A percentile compares a stretch with the other conserved stretches of the same genome.
Evolutionary conservation across 2,329 filamentous ascomycete species (phyloP).

Genomic region (Amauroascus niger): DNA sequence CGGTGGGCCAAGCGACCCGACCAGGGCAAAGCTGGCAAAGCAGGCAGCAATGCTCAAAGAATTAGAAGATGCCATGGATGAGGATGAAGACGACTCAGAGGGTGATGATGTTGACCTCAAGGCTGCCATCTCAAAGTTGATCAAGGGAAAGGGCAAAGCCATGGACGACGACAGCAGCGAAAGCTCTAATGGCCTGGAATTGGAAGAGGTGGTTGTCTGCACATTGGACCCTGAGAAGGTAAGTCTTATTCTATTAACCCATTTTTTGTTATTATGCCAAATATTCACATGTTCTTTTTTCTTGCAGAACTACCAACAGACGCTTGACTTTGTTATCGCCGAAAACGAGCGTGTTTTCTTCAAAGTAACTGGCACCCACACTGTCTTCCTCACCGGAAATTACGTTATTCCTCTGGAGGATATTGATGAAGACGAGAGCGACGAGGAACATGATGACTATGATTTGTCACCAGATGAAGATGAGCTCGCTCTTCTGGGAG

Average conservation of each 20-base stretch:
- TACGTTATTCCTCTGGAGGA: slow-evolving; percentile 60
- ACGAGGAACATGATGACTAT: slow-evolving; percentile 59
- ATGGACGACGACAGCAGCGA: slow-evolving; percentile 56
- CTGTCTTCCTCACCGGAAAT: slow-evolving; percentile 89
- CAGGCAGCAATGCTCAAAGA: slow-evolving; percentile 67
- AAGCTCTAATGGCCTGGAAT: slow-evolving; percentile 49
- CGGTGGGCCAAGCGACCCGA: slow-evolving; percentile 81
- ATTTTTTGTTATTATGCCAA: not conserved
- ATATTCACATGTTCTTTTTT: not conserved
- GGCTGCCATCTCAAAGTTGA: slow-evolving; percentile 45
- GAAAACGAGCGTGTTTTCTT: slow-evolving; percentile 90
- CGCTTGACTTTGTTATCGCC: slow-evolving; percentile 82
- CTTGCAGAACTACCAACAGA: slow-evolving; percentile 78
- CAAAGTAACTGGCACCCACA: slow-evolving; percentile 79
- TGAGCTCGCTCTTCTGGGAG: slow-evolving; percentile 51
- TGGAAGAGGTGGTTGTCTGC: slow-evolving; percentile 90
- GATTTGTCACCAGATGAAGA: slow-evolving; percentile 52
- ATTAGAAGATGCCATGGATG: slow-evolving; percentile 57
- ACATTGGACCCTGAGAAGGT: slow-evolving; percentile 90
- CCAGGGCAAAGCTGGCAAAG: slow-evolving; percentile 79
- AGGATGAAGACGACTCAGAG: slow-evolving; percentile 52
- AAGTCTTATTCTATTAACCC: slow-evolving; percentile 30
- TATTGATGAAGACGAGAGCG: slow-evolving; percentile 38
- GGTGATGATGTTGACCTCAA: slow-evolving; percentile 50
- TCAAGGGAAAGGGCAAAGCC: slow-evolving; percentile 61